Evolutionary conservation across 345 rosid species (phyloP).

Genomic region (Aquilaria malaccensis): DNA sequence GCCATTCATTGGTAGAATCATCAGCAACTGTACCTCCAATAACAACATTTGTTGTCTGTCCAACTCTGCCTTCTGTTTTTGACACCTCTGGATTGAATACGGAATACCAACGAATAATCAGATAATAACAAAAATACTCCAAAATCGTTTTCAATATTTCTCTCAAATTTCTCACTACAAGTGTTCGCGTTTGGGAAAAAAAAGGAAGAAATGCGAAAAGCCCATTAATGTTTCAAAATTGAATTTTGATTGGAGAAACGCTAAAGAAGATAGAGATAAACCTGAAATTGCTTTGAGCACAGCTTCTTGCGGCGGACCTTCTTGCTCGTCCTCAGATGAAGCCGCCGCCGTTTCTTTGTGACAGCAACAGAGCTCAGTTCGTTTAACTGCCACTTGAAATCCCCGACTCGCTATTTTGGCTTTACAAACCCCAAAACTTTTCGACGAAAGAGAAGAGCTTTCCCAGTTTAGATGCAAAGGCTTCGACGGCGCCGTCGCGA

Average conservation of each 20-base stretch:
- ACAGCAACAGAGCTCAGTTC: conserved; percentile 34
- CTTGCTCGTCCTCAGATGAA: conserved; percentile 26
- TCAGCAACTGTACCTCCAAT: conserved; percentile 92
- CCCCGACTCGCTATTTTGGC: conserved; percentile 17
- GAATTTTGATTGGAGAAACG: not conserved
- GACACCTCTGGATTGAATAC: conserved; percentile 63
- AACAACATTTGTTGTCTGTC: conserved; percentile 89
- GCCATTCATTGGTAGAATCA: conserved; percentile 90
- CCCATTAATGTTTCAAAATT: not conserved
- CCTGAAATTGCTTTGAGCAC: conserved; percentile 96
- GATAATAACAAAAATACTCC: not conserved
- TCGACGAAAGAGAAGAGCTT: conserved; percentile 19
- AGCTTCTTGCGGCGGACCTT: conserved; percentile 90
- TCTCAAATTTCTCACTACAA: not conserved
- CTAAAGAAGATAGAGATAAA: conserved; percentile 5
- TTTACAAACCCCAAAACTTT: conserved; percentile 20
- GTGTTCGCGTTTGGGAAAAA: not conserved
- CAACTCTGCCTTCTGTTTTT: conserved; percentile 85
- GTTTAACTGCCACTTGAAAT: conserved; percentile 12
- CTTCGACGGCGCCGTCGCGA: conserved; percentile 48
- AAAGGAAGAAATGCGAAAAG: not conserved
- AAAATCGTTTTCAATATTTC: too few relatives aligned
- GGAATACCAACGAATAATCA: not conserved
- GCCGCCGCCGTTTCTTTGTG: conserved; percentile 12
- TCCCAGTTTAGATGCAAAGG: conserved; percentile 27